Evolutionary conservation across 768 basidiomycete species (phyloP), one percentile per base, ranked within the genome.

Genomic region (Gymnopilus dilepis): DNA sequence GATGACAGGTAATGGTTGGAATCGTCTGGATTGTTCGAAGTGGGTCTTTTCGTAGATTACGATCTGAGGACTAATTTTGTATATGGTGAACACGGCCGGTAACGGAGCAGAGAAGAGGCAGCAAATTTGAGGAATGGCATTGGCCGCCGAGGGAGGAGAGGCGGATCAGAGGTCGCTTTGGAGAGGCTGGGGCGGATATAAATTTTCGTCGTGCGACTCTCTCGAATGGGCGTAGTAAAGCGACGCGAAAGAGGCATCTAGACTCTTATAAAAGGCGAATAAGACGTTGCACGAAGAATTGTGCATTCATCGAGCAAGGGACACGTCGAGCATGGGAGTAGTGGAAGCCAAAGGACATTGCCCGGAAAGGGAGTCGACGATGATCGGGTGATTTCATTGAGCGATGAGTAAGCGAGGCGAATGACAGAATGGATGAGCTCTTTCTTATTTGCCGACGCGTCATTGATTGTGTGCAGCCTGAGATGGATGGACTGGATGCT

Each of bases 161-260:
- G 52, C 52, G 52, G 52, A 53, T 53, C 52, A 53, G 34, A 19
- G 50, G 31, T 52, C 21, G 50, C n/a, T 34, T 34, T 51, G 30
- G 52, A 47, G 47, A 53, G 59, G 38, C 7, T 28, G 40, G 15
- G 31, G 34, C 42, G 52, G n/a, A 15, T 26, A n/a, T 8, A 56
- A 26, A 40, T 31, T 40, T 12, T 38, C 8, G 34, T 37, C 34
- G 34, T 37, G 34, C 34, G 34, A 37, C 34, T 9, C 34, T 11
- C n/a, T n/a, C n/a, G 34, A 9, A 11, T 15, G 34, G 34, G 34
- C 34, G 9, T 15, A 37, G 9, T 11, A 37, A 37, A 9, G 34
- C 9, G 8, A 37, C 8, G 9, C 34, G 34, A 9, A 37, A 37
- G 34, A n/a, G 34, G 34, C 34, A 37, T 37, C 34, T 37, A 37